phyloP scores from a whole-genome alignment of 1,284 basidiomycete genomes.

The Boletus mariae region DNA sequence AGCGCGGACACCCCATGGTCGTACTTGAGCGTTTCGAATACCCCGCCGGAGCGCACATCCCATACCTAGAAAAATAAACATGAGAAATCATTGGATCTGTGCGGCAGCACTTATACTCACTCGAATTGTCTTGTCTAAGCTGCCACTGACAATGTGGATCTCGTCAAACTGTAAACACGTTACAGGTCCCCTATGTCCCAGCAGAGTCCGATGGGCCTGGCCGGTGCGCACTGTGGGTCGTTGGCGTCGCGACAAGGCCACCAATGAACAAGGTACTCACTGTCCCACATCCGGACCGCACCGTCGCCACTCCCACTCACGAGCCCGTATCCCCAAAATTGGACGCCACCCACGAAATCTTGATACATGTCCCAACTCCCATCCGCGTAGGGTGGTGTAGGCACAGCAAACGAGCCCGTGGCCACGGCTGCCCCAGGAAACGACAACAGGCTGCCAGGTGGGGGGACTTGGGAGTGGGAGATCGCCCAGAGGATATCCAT shows the following conservation, averaged over 20 bases:
- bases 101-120: conserved; percentile 43
- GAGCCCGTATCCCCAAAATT: conserved; percentile 98
- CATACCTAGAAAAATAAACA: conserved; percentile 63
- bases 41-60: conserved; percentile 91
- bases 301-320: conserved; percentile 97
- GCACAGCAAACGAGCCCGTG: conserved; percentile 71
- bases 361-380: conserved; percentile 94
- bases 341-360: conserved; percentile 96
- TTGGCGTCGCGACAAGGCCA: conserved; percentile 8
- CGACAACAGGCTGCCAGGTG: conserved; percentile 39
- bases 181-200: conserved; percentile 92
- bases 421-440: conserved; percentile 57
- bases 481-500: conserved; percentile 99
- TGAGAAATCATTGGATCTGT: background rate
- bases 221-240: conserved; percentile 84
- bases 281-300: conserved; percentile 99
- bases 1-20: conserved; percentile 89
- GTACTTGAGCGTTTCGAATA: conserved; percentile 87
- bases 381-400: conserved; percentile 85
- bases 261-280: conserved; percentile 46
- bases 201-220: conserved; percentile 89
- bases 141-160: conserved; percentile 86
- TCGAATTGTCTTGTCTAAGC: conserved; percentile 89
- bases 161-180: conserved; percentile 98
- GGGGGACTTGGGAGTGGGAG: conserved; percentile 75